Base-by-base conservation (phyloP, 2,329 filamentous ascomycete species). In the Fusarium circinatum region DNA sequence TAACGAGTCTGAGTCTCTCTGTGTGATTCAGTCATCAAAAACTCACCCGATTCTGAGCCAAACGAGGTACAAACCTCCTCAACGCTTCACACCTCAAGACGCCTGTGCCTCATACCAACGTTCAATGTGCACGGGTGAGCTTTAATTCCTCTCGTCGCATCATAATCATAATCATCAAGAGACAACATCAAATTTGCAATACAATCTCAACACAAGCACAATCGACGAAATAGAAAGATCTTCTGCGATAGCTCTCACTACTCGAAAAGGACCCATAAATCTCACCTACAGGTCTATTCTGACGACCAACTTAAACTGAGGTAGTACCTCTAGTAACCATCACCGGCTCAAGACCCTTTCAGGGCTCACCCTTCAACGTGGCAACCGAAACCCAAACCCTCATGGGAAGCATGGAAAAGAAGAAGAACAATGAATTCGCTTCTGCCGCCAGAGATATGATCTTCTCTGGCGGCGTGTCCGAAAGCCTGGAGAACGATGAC, bases 401-500 rank as follows among this genome's bases (percentile, higher is more conserved):
- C n/a, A 61, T 63, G 62, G 57, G 67, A 57, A 52, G 57, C 62
- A 76, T 57, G 74, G 68, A 71, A 51, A 63, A 62, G 58, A 78
- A 65, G 55, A 78, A 64, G 52, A 78, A 75, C 38, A 78, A 78
- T 59, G 77, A 78, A 42, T 78, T 78, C 44, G 77, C 77, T 49
- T 78, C 77, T 28, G 77, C 77, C 13, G 77, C 77, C 39, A 76
- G 77, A 48, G 70, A 65, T n/a, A 78, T 78, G 34, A 78, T 78
- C 57, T 78, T 78, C 65, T 75, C 74, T 44, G 75, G 69, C 30
- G 65, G 62, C 20, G 38, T 59, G 39, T n/a, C 65, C 3, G 52
- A 64, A 34, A 66, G 58, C 44, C 49, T 57, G 30, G 71, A 70
- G 45, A 67, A 62, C 20, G 74, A 76, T 18, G 71, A 74, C 6